phyloP scores from a whole-genome alignment of 805 yeast genomes.

The Pichia eremophila region DNA sequence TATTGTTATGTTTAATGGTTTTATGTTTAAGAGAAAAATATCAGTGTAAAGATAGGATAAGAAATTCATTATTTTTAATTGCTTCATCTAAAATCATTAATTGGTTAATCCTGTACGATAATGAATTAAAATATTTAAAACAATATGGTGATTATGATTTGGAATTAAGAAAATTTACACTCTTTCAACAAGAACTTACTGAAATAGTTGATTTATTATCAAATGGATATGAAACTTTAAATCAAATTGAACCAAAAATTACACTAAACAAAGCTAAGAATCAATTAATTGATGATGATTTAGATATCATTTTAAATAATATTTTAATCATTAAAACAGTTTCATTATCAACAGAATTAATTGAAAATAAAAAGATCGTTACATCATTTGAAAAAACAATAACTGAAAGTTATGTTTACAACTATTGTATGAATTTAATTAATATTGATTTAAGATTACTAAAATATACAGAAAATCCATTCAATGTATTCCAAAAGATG shows the following conservation, averaged over 20 bases:
- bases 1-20: too few species aligned
- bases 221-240: too few species aligned
- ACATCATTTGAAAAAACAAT: conserved; percentile 27
- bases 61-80: conserved; percentile 25
- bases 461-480: conserved; percentile 32
- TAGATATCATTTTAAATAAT: conserved; percentile 20
- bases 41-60: conserved; percentile 19
- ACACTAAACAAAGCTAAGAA: background rate
- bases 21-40: conserved; percentile 31
- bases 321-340: conserved; percentile 31
- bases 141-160: background rate
- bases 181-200: background rate
- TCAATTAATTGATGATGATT: background rate
- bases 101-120: conserved; percentile 13
- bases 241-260: background rate
- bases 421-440: conserved; percentile 30
- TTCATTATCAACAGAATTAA: conserved; percentile 23
- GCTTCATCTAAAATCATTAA: conserved; percentile 29
- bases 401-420: conserved; percentile 36
- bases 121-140: background rate
- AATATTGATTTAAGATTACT: conserved; percentile 24
- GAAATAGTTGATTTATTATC: background rate
- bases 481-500: conserved; percentile 26
- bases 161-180: background rate
- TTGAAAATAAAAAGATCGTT: too few species aligned